Base-by-base conservation (phyloP, 2,329 filamentous ascomycete species). In the Fonsecaea pedrosoi region DNA sequence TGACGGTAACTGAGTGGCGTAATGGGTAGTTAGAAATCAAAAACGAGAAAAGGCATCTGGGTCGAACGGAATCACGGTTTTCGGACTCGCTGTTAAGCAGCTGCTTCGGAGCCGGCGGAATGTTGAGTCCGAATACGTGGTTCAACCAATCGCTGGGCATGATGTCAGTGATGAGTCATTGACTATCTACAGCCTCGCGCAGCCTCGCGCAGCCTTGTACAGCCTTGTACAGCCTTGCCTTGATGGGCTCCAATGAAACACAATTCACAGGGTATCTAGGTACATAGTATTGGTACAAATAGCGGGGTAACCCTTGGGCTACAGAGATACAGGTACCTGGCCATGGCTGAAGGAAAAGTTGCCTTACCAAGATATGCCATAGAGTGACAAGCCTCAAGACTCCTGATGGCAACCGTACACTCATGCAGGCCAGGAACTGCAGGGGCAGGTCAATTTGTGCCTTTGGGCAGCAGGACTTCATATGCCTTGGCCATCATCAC, bases 401-500 rank as follows among this genome's bases (percentile, higher is more conserved):
- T 18, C 7, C 42, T 21, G 42, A 48, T 6, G 13, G 1, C 18
- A 42, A 38, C 12, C 2, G 40, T 2, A n/a, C 15, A 4, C 40
- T 42, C 40, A 15, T 42, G n/a, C 7, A 42, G 40, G 40, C 13
- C 40, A n/a, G 40, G 13, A n/a, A 4, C 30, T 32, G 4, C 30
- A 32, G 30, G 4, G 4, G 30, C 30, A 32, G 30, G 30, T 13
- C n/a, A 8, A 13, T 2, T 50, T 25, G 21, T 50, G 25, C 45
- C 21, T 50, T 1, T 0, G 4, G 45, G 45, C 45, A 50, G 5
- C 12, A 30, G 3, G 18, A 50, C 45, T n/a, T 67, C 60, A 67
- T 25, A 67, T 56, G n/a, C 76, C 75, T 69, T 89, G 83, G 64
- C 86, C 86, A 75, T 92, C 91, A 71, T 97, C 94, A 70, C 93